Evolutionary conservation across 495 filamentous ascomycete species (phyloP).

Genomic region (Letharia columbiana): DNA sequence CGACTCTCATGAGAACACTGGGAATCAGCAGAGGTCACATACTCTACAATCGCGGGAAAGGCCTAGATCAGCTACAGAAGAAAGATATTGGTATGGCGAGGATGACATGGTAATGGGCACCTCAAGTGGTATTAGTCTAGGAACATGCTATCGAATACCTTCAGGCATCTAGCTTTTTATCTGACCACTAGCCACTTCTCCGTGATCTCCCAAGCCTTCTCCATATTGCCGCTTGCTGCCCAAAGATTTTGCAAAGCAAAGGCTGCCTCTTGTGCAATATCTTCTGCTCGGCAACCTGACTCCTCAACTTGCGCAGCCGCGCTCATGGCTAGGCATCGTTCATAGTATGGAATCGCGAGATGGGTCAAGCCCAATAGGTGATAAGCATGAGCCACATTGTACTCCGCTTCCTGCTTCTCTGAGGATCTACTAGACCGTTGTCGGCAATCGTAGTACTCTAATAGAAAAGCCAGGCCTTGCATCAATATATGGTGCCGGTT

Average conservation of each 20-base stretch:
- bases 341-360: conserved; percentile 69
- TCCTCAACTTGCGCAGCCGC: conserved; percentile 24
- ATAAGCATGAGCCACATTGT: conserved; percentile 75
- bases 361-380: conserved; percentile 72
- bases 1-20: conserved; percentile 53
- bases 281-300: conserved; percentile 38
- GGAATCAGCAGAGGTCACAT: conserved; percentile 81
- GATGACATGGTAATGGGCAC: background rate
- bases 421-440: conserved; percentile 32
- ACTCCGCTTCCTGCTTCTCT: conserved; percentile 77
- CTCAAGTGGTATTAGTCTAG: background rate
- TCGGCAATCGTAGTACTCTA: conserved; percentile 57
- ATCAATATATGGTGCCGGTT: conserved; percentile 79
- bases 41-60: background rate
- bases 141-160: too few species aligned
- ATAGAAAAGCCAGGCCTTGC: conserved; percentile 76
- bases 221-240: conserved; percentile 51
- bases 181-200: conserved; percentile 46
- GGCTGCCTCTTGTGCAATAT: conserved; percentile 66
- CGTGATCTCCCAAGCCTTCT: conserved; percentile 47
- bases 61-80: background rate
- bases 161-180: background rate
- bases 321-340: conserved; percentile 44
- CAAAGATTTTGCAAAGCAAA: conserved; percentile 64
- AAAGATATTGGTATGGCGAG: background rate